Evolutionary conservation across 352 stramenopile genomes (phyloP).

Genomic region (Phytopythium ostracodes): DNA sequence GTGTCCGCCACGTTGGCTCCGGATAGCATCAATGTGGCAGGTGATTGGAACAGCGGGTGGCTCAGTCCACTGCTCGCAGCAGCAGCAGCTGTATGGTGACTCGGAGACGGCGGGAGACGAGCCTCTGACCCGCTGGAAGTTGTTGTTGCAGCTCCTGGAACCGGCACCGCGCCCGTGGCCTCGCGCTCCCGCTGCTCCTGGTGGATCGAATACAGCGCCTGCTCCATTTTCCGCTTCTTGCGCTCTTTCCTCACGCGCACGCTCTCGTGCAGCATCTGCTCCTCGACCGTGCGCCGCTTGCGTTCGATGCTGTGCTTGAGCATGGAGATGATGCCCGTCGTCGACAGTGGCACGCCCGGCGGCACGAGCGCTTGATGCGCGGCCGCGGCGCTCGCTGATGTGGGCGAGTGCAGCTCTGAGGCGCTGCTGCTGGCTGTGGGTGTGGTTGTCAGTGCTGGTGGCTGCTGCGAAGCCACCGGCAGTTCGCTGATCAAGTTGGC

Average conservation of each 20-base stretch:
- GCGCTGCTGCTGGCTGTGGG: background rate
- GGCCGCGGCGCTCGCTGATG: background rate
- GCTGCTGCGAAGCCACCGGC: background rate
- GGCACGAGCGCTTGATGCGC: conserved; percentile 4
- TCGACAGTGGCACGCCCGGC: conserved; percentile 12
- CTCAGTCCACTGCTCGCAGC: background rate
- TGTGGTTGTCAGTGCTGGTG: background rate
- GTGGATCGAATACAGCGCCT: conserved; percentile 44
- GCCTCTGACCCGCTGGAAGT: background rate
- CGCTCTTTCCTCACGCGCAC: conserved; percentile 49
- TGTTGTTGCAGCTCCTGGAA: background rate
- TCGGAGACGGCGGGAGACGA: background rate
- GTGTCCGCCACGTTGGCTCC: conserved; percentile 3
- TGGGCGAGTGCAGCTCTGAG: background rate
- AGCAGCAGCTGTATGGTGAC: background rate
- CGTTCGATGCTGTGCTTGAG: conserved; percentile 52
- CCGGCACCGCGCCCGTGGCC: background rate
- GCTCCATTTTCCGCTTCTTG: conserved; percentile 63
- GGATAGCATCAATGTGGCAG: background rate
- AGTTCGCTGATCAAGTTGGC: background rate
- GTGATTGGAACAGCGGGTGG: background rate
- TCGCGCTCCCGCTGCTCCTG: conserved; percentile 40
- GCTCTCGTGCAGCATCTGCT: conserved; percentile 48
- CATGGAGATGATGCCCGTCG: conserved; percentile 40
- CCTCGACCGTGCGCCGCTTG: conserved; percentile 40